These are phyloP conservation scores for Cladophialophora yegresii DNA, from an alignment of 2,329 filamentous ascomycete genomes.

Conservation along the genomic window DNA sequence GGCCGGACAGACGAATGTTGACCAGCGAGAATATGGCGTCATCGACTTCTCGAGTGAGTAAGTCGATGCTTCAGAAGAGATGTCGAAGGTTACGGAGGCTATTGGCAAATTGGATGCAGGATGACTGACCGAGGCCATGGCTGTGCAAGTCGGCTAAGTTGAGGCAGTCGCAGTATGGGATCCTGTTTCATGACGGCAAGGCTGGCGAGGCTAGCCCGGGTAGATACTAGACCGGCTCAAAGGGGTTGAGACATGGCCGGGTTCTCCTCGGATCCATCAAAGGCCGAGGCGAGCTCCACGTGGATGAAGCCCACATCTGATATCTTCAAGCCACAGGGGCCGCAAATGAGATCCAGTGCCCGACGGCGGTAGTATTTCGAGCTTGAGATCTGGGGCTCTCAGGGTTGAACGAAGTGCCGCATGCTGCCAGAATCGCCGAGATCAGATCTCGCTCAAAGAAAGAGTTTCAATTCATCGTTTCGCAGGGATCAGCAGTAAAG, in stretches of 20 bases:
- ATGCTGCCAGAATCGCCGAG: background rate
- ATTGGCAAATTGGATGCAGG: conserved; percentile 17
- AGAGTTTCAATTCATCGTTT: background rate
- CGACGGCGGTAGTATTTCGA: background rate
- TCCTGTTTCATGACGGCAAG: conserved; percentile 19
- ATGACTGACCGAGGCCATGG: conserved; percentile 10
- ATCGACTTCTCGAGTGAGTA: conserved; percentile 9
- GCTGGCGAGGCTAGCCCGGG: conserved; percentile 2
- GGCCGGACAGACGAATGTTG: conserved; percentile 12
- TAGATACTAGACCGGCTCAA: background rate
- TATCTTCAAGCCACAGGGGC: background rate
- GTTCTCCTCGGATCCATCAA: conserved; percentile 1
- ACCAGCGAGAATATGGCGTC: conserved; percentile 12
- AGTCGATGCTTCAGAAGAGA: conserved; percentile 10
- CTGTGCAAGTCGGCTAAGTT: conserved; percentile 10
- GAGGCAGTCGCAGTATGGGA: conserved; percentile 25
- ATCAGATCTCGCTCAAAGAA: background rate
- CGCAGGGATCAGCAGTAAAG: background rate
- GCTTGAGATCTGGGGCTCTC: background rate
- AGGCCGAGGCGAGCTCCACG: conserved; percentile 12
- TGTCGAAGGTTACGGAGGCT: background rate
- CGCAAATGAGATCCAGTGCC: background rate
- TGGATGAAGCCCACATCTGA: conserved; percentile 13
- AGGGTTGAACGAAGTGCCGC: background rate
- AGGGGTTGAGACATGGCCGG: conserved; percentile 15